Evolutionary conservation across 1,284 basidiomycete species (phyloP).

Genomic region (Ganoderma leucocontextum): DNA sequence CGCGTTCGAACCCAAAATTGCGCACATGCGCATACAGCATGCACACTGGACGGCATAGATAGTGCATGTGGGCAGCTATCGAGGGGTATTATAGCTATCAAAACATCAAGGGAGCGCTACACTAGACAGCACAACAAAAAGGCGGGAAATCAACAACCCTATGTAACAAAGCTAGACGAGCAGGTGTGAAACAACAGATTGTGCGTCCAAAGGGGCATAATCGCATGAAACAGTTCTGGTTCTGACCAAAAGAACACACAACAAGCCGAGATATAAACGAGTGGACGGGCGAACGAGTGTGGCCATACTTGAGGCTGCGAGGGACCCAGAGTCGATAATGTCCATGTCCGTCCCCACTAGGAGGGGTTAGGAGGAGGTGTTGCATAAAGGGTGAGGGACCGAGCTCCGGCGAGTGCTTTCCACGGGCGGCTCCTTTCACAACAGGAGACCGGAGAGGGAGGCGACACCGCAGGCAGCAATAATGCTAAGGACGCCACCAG

Average conservation of each 20-base stretch:
- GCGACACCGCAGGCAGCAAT: conserved; percentile 39
- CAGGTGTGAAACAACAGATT: background rate
- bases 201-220: background rate
- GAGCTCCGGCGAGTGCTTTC: conserved; percentile 12
- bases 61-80: conserved; percentile 19
- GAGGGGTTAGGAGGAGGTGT: conserved; percentile 18
- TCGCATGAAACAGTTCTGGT: conserved; percentile 5
- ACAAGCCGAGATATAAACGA: conserved; percentile 23
- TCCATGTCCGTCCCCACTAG: conserved; percentile 15
- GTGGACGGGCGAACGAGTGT: conserved; percentile 28
- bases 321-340: conserved; percentile 16
- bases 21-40: background rate
- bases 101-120: background rate
- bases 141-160: background rate
- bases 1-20: background rate
- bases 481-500: conserved; percentile 33
- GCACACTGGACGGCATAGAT: conserved; percentile 15
- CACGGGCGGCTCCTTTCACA: conserved; percentile 26
- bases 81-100: conserved; percentile 11
- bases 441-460: conserved; percentile 37
- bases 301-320: conserved; percentile 15
- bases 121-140: conserved; percentile 13
- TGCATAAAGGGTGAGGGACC: conserved; percentile 32
- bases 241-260: conserved; percentile 10
- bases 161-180: background rate